A percentile compares a stretch with the other conserved stretches of the same genome.
Conservation (phyloP, 2,329 filamentous ascomycete species). For the Trichothecium roseum region DNA sequence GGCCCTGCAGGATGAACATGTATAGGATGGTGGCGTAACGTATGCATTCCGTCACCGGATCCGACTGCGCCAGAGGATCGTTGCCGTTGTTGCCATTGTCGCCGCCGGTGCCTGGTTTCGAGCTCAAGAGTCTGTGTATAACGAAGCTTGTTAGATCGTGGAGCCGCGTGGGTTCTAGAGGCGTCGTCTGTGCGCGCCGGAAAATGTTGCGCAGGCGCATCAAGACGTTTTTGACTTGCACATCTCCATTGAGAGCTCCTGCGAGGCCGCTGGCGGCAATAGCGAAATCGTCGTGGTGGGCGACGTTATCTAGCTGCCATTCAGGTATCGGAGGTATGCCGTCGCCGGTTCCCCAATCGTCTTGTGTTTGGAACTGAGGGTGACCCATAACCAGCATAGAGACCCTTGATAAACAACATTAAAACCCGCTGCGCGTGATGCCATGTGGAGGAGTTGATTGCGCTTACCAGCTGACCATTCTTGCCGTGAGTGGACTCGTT, state of each 20-base stretch:
- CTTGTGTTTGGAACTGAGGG: constrained; percentile 42
- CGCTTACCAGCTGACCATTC: constrained; percentile 48
- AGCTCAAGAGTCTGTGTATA: constrained; percentile 35
- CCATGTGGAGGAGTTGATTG: no score
- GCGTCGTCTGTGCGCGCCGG: constrained; percentile 14
- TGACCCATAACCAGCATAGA: constrained; percentile 41
- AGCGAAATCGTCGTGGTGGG: not conserved
- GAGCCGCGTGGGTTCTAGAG: constrained; percentile 29
- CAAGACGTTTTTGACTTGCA: constrained; percentile 24
- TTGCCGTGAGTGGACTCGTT: constrained; percentile 40
- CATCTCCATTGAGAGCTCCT: constrained; percentile 21
- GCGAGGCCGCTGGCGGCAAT: constrained; percentile 6
- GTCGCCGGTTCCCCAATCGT: constrained; percentile 34
- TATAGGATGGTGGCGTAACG: constrained; percentile 36
- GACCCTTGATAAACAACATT: constrained; percentile 29
- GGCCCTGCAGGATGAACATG: constrained; percentile 42
- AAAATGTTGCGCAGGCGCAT: constrained; percentile 33
- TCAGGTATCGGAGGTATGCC: constrained; percentile 37
- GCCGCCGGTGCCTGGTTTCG: constrained; percentile 5
- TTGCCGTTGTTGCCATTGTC: no score
- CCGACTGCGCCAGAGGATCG: no score
- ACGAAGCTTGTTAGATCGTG: constrained; percentile 47
- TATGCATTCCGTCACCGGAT: constrained; percentile 31
- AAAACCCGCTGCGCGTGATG: no score
- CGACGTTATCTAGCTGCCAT: constrained; percentile 25